Conservation (phyloP, 345 rosid species). For the Clausena lansium region DNA sequence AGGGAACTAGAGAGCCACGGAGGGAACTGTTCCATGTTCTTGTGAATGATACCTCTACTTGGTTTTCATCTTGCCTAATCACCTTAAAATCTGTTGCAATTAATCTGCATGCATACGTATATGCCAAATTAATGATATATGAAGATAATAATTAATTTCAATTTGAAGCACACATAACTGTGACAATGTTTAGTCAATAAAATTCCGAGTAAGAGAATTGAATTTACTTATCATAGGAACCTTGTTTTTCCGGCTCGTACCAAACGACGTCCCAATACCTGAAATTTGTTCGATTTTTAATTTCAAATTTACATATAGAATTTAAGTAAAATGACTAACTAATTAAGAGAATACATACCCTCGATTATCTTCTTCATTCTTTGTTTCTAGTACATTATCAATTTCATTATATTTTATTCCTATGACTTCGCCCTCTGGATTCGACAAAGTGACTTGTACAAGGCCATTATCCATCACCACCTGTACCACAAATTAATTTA, state of each 20-base stretch:
- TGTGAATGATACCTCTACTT: conserved; percentile 66
- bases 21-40: conserved; percentile 45
- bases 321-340: not conserved
- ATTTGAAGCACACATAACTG: not conserved
- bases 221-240: conserved; percentile 35
- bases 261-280: conserved; percentile 94
- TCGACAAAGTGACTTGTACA: conserved; percentile 52
- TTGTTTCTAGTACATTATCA: conserved; percentile 50
- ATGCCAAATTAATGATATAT: not conserved
- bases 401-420: conserved; percentile 65
- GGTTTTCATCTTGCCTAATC: conserved; percentile 45
- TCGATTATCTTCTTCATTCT: conserved; percentile 31
- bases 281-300: not conserved
- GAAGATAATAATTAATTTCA: not conserved
- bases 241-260: conserved; percentile 42
- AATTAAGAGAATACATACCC: conserved; percentile 44
- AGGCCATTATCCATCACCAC: conserved; percentile 68
- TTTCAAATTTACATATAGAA: not conserved
- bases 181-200: not conserved
- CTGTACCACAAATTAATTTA: conserved; percentile 28
- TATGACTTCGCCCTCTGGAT: conserved; percentile 55
- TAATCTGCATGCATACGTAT: conserved; percentile 38
- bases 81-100: conserved; percentile 41
- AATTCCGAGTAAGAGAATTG: conserved; percentile 5
- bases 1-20: conserved; percentile 44